Percentiles rank a stretch among this genome's conserved stretches.
phyloP scores from a whole-genome alignment of 2,329 filamentous ascomycete species.

The Verticillium albo-atrum region DNA sequence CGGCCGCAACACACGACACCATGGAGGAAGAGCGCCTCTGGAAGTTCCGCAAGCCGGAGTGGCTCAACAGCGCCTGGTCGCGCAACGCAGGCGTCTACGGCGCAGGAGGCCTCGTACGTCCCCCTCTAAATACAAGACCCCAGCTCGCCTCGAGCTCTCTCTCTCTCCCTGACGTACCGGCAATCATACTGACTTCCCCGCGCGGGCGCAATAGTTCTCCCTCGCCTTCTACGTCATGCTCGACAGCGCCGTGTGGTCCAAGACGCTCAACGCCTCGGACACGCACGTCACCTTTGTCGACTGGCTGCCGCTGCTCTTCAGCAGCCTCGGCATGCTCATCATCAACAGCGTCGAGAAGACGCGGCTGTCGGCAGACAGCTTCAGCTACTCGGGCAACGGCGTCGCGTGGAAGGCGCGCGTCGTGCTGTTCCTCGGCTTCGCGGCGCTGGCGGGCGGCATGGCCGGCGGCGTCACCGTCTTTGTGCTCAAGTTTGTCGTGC shows the following conservation, averaged over 20 bases:
- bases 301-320: conserved; percentile 67
- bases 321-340: conserved; percentile 63
- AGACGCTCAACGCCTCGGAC: conserved; percentile 53
- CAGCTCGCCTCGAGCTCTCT: no score
- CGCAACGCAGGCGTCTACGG: conserved; percentile 60
- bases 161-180: neutral
- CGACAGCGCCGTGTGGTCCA: conserved; percentile 64
- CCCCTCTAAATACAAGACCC: no score
- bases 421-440: conserved; percentile 64
- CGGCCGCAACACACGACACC: neutral
- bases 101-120: conserved; percentile 57
- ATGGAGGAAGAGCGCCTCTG: conserved; percentile 65
- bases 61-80: conserved; percentile 60
- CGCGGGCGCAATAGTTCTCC: no score
- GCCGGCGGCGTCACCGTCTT: conserved; percentile 65
- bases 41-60: conserved; percentile 63
- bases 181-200: neutral
- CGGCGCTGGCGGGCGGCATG: conserved; percentile 61
- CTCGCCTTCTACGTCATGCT: conserved; percentile 66
- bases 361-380: conserved; percentile 58
- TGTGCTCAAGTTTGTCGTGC: conserved; percentile 60
- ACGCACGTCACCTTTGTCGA: conserved; percentile 64
- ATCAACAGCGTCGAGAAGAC: conserved; percentile 68
- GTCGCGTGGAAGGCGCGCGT: conserved; percentile 67
- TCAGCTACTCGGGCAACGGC: conserved; percentile 57